phyloP scores from a whole-genome alignment of 805 yeast genomes.

The Metschnikowia arizonensis region DNA sequence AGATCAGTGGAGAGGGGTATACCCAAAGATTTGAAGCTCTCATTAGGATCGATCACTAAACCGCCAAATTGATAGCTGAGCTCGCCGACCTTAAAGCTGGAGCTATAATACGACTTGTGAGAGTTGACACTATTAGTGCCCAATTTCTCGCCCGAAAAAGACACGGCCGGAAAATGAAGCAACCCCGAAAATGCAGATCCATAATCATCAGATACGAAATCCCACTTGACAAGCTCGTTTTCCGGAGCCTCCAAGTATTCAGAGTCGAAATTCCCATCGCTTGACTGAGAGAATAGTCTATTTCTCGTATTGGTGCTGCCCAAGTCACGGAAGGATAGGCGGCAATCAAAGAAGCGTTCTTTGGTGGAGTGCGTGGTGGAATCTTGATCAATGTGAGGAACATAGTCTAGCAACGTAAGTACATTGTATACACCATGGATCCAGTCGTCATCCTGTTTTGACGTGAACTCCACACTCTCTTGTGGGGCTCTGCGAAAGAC shows the following conservation, averaged over 20 bases:
- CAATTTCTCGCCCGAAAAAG: slow-evolving; percentile 4
- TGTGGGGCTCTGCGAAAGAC: slow-evolving; percentile 6
- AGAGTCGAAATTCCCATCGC: not conserved
- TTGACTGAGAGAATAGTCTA: not conserved
- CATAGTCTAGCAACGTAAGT: slow-evolving; percentile 7
- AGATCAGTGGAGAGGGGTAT: slow-evolving; percentile 30
- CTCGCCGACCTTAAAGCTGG: slow-evolving; percentile 30
- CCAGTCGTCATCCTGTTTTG: slow-evolving; percentile 7
- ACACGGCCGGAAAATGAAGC: slow-evolving; percentile 14
- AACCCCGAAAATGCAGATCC: slow-evolving; percentile 17
- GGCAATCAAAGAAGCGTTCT: not conserved
- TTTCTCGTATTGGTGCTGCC: not conserved
- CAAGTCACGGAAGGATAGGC: slow-evolving; percentile 2
- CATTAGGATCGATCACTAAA: slow-evolving; percentile 16
- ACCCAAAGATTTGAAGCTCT: slow-evolving; percentile 26
- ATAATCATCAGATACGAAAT: slow-evolving; percentile 9
- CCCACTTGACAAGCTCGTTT: not conserved
- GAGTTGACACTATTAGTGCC: not conserved
- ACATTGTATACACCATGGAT: slow-evolving; percentile 23
- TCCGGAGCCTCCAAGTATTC: not conserved
- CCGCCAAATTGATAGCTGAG: slow-evolving; percentile 39
- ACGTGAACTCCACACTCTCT: slow-evolving; percentile 8
- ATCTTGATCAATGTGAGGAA: not conserved
- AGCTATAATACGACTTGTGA: slow-evolving; percentile 24
- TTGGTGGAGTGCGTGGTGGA: not conserved